Conservation (phyloP, 2,329 filamentous ascomycete species). For the Colletotrichum tropicale region DNA sequence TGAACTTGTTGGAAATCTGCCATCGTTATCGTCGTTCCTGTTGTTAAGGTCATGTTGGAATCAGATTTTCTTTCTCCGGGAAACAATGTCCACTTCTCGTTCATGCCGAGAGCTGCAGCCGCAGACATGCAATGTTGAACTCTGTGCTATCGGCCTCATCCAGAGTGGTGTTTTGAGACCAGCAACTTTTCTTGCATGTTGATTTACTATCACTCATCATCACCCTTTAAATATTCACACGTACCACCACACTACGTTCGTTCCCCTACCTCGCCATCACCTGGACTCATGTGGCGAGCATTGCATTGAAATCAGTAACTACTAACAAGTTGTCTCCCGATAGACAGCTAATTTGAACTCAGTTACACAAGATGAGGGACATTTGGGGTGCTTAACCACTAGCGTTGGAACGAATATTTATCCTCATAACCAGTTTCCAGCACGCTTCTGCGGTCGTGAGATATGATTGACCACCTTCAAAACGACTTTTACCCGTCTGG, state of each 20-base stretch:
- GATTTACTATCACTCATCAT: background rate
- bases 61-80: background rate
- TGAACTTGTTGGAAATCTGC: accelerated
- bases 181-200: background rate
- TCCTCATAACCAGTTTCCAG: background rate
- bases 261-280: background rate
- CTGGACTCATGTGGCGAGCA: background rate
- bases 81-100: background rate
- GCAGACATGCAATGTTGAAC: background rate
- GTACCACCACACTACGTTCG: background rate
- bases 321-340: background rate
- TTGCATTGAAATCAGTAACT: background rate
- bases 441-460: background rate
- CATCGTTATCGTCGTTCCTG: background rate
- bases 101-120: background rate
- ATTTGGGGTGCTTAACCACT: background rate
- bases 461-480: background rate
- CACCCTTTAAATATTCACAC: background rate
- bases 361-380: background rate
- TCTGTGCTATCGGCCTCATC: background rate
- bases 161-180: background rate
- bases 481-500: accelerated
- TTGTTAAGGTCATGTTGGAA: background rate
- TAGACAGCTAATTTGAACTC: background rate
- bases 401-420: background rate